phyloP scores from a whole-genome alignment of 1,284 basidiomycete genomes.

The Filobasidium uniguttulatum region DNA sequence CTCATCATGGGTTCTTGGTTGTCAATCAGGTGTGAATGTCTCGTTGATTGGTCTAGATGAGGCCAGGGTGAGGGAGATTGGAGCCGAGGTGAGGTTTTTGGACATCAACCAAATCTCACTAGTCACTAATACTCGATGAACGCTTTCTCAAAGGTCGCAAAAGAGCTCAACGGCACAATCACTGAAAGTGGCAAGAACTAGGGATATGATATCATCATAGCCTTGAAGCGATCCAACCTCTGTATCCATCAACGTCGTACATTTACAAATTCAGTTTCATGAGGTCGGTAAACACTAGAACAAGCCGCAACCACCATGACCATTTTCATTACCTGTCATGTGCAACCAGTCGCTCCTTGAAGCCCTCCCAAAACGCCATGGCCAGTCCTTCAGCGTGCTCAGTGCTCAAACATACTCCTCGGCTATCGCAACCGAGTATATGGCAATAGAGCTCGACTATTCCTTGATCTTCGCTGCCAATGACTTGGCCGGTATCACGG shows the following conservation, averaged over 20 bases:
- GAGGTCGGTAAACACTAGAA: too few relatives aligned
- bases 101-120: too few relatives aligned
- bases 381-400: neutral
- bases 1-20: too few relatives aligned
- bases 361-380: neutral
- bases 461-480: neutral
- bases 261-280: too few relatives aligned
- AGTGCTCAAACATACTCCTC: neutral
- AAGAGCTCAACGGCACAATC: slow-evolving; percentile 40
- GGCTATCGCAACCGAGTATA: neutral
- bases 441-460: neutral
- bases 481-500: neutral
- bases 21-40: slow-evolving; percentile 49
- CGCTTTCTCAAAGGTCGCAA: slow-evolving; percentile 29
- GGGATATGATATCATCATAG: slow-evolving; percentile 19
- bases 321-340: neutral
- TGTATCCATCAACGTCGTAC: too few relatives aligned
- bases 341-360: neutral
- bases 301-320: too few relatives aligned
- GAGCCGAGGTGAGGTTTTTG: slow-evolving; percentile 49
- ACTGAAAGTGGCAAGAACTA: slow-evolving; percentile 37
- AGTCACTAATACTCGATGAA: slow-evolving; percentile 9
- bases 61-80: slow-evolving; percentile 43
- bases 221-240: too few relatives aligned
- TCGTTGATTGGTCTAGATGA: slow-evolving; percentile 65